Evolutionary conservation across 805 yeast genomes (phyloP), one percentile per base, ranked within the genome.

Genomic region (Ogataea pilisensis): DNA sequence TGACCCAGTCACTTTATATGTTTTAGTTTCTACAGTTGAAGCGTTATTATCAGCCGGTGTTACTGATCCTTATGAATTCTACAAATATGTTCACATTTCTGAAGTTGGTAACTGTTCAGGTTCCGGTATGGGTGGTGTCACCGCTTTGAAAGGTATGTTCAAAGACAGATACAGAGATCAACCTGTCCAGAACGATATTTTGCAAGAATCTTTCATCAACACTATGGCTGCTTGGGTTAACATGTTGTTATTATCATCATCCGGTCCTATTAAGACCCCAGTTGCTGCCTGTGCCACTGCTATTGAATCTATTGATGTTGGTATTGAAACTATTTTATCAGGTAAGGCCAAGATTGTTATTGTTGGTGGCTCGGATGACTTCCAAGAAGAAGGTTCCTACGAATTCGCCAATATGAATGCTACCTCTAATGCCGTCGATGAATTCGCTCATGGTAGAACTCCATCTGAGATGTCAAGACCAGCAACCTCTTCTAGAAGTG

Each of bases 261-360:
- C 97, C 44, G 99, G 99, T 69, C 99, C 99, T 46, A 89, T 90
- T 68, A 90, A 90, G 77, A 95, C 99, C 22, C 98, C 99, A 39
- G 99, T 93, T 42, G 99, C 95, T 72, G 99, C 99, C 31, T 93
- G 99, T 76, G 99, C 99, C 38, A 93, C 99, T 52, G 93, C 99
- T 42, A 85, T 93, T 46, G 99, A 93, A 73, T 93, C 99, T 48
- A 85, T 93, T 51, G 99, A 93, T 65, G 77, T 79, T 57, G 99
- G 97, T 79, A 78, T 85, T 52, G 99, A 93, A 71, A 87, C 96
- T 39, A 89, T 93, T 57, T 68, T 87, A 55, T 72, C 89, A 37
- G 96, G 96, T 54, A 88, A 90, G 69, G 99, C 99, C 43, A 89
- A 88, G 78, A 80, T 93, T 56, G 88, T 93, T 68, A 74, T 93